Evolutionary conservation across 805 yeast genomes (phyloP), one percentile per base, ranked within the genome.

Genomic region (Starmerella cellae): DNA sequence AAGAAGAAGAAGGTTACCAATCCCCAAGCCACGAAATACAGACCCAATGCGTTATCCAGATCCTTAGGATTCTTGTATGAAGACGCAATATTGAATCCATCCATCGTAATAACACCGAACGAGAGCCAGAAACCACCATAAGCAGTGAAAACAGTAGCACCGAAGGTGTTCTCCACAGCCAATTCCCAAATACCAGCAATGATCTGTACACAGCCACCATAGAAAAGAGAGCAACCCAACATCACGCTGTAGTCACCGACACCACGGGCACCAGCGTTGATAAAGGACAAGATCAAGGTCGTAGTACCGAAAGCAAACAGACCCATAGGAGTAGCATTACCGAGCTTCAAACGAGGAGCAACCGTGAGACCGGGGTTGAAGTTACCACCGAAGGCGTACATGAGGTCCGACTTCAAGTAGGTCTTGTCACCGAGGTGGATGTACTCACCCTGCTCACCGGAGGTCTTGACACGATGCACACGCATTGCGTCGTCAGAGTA

Each of bases 111-210:
- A 4, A 77, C 79, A 43, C 72, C 80, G 60, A 68, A 75, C 13
- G 76, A 61, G 63, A 74, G 68, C 82, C 82, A 77, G 59, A 76
- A 77, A 0, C 76, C 79, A 34, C 78, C 82, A 45, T 29, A 67
- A n/a, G 45, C 58, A 35, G 52, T 49, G 58, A 54, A 62, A 46
- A 39, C 68, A 55, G 73, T 63, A 23, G 74, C 79, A 68, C 79
- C 82, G 60, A 75, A 77, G 28, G 80, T 70, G 61, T 74, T 74
- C 52, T 77, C 82, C 23, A 71, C 62, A 11, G 75, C 72, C 58
- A 75, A 67, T 57, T 75, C 81, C 70, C 77, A 76, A 72, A 76
- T 69, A 38, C 81, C 82, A n/a, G 81, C 80, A 29, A 74, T 57
- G 39, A 74, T 58, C 57, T 75, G 80, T 31, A 74, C 67, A 5